Percentiles rank a stretch among this genome's conserved stretches.
These are phyloP conservation scores for Camelina neglecta DNA, from an alignment of 345 rosid species.

Conservation along the genomic window DNA sequence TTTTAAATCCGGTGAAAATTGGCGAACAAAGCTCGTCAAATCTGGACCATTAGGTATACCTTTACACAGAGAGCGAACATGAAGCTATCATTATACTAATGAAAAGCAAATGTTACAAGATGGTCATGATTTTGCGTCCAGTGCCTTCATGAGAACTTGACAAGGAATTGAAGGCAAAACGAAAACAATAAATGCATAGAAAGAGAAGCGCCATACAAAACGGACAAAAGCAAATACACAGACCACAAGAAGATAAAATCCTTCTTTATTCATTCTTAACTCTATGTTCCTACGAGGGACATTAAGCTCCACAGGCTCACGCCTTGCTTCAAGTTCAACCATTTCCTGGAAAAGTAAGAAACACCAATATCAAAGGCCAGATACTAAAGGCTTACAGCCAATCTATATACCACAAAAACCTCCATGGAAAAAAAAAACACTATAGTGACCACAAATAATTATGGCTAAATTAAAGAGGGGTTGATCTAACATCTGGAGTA, in stretches of 20 bases:
- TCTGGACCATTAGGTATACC: conserved; percentile 83
- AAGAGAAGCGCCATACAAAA: background rate
- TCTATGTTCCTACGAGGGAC: conserved; percentile 60
- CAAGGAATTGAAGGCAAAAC: conserved; percentile 33
- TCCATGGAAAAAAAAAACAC: background rate
- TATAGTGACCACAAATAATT: background rate
- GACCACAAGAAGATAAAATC: too few relatives aligned
- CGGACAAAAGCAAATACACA: too few relatives aligned
- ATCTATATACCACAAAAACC: too few relatives aligned
- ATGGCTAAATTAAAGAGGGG: background rate
- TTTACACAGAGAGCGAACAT: conserved; percentile 29
- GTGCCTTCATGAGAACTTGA: conserved; percentile 72
- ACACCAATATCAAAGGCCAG: conserved; percentile 23
- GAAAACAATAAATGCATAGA: conserved; percentile 5
- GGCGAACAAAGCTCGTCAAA: conserved; percentile 80
- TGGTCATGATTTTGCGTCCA: conserved; percentile 47
- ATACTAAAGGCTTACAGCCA: conserved; percentile 7
- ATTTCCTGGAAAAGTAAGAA: conserved; percentile 61
- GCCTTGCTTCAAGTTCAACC: conserved; percentile 79
- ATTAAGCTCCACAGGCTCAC: conserved; percentile 80
- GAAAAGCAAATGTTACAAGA: conserved; percentile 20
- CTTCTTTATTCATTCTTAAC: conserved; percentile 14
- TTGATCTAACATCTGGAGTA: conserved; percentile 67
- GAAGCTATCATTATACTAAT: conserved; percentile 1
- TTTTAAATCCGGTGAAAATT: conserved; percentile 65